Conservation (phyloP, 78 protist genomes). For the Dictyostelium intermedium region DNA sequence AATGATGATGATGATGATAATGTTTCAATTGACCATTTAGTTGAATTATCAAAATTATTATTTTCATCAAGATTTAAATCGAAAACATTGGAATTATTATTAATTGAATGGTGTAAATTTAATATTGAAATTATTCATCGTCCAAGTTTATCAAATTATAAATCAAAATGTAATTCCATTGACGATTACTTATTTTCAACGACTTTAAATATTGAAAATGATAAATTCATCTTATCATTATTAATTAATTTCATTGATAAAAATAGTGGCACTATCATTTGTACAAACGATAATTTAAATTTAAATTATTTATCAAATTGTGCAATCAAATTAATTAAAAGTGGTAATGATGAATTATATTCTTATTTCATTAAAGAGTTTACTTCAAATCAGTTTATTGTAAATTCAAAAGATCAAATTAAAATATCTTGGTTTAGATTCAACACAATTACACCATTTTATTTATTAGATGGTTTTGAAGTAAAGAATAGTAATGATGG, state of each 20-base stretch:
- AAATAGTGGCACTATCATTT: not conserved
- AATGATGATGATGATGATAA: not conserved
- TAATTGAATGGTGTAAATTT: not conserved
- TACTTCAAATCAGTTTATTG: not conserved
- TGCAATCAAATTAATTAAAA: not conserved
- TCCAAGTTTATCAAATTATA: not conserved
- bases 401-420: not conserved
- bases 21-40: not conserved
- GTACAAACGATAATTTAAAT: not conserved
- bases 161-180: not conserved
- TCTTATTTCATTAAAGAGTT: not conserved
- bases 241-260: not conserved
- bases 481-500: not conserved
- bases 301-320: not conserved
- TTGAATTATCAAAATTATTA: not conserved
- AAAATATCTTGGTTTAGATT: conserved; percentile 11
- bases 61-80: not conserved
- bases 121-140: not conserved
- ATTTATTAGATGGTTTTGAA: not conserved
- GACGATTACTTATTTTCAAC: not conserved
- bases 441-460: not conserved
- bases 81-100: not conserved
- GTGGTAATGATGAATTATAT: not conserved
- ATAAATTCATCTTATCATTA: not conserved
- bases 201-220: not conserved